Conservation (phyloP, 768 basidiomycete species). For the Rhodotorula sphaerocarpa region DNA sequence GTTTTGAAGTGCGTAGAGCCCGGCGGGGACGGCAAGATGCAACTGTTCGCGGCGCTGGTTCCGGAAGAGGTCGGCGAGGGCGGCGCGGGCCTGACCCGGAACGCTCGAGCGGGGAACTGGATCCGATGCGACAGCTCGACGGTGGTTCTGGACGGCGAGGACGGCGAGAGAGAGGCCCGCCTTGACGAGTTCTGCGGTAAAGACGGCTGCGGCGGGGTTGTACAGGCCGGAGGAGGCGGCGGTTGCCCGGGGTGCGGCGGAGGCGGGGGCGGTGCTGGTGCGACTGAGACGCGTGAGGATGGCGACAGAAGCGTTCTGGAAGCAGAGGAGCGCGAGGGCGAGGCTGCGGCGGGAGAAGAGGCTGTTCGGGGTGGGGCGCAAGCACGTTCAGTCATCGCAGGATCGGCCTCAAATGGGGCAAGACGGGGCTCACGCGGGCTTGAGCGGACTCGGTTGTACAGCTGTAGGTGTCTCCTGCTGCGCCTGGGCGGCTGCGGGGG, state of each 20-base stretch:
- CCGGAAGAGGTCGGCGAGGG: neutral
- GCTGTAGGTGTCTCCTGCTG: no score
- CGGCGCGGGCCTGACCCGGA: neutral
- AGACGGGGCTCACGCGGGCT: no score
- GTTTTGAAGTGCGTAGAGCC: constrained; percentile 57
- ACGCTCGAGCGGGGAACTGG: no score
- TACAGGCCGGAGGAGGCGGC: no score
- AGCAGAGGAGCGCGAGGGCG: constrained; percentile 83
- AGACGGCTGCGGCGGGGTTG: constrained; percentile 80
- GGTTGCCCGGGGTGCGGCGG: no score
- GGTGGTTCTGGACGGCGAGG: constrained; percentile 44
- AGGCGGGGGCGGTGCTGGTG: constrained; percentile 45
- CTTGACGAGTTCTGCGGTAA: constrained; percentile 86
- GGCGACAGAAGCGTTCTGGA: constrained; percentile 83
- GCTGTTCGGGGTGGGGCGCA: no score
- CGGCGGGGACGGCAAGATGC: constrained; percentile 89
- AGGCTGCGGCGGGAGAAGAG: constrained; percentile 42
- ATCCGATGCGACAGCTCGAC: no score
- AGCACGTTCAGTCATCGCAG: no score
- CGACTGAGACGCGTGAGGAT: constrained; percentile 94
- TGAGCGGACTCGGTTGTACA: no score
- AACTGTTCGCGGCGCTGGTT: constrained; percentile 8
- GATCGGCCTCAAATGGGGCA: no score
- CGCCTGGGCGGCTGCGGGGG: no score
- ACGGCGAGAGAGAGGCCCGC: constrained; percentile 71